A percentile compares a stretch with the other conserved stretches of the same genome.
Evolutionary conservation across 208 protist species (phyloP).

Genomic region (Spironucleus salmonicida): DNA sequence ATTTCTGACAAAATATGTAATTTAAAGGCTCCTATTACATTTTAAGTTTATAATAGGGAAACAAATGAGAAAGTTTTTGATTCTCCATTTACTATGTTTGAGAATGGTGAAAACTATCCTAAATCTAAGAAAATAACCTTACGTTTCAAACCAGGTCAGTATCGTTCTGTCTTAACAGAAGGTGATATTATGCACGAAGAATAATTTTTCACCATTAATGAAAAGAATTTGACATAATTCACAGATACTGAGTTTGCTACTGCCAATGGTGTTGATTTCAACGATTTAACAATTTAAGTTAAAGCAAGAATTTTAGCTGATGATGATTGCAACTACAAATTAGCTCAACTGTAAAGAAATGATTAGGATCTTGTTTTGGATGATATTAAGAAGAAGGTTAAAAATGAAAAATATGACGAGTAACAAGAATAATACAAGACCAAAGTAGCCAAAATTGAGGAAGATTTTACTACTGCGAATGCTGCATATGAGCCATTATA

Average conservation of each 20-base stretch:
- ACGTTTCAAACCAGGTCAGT: background rate
- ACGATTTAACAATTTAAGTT: background rate
- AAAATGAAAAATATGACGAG: background rate
- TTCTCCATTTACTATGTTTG: background rate
- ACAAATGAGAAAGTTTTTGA: background rate
- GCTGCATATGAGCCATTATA: background rate
- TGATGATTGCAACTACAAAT: background rate
- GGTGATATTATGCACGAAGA: slow-evolving; percentile 11
- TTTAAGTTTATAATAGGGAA: background rate
- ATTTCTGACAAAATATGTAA: background rate
- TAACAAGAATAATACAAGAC: background rate
- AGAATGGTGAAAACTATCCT: background rate
- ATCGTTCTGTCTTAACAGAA: background rate
- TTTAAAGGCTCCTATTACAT: background rate
- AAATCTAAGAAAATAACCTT: background rate
- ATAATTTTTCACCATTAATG: background rate
- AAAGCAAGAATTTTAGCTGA: background rate
- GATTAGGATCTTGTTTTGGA: background rate
- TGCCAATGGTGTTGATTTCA: background rate
- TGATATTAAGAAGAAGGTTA: background rate
- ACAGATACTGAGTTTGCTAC: background rate
- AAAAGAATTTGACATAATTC: background rate
- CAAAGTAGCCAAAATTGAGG: background rate
- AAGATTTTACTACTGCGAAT: background rate
- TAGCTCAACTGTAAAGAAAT: background rate